phyloP scores from a whole-genome alignment of 768 basidiomycete species.

The Amanita phalloides region DNA sequence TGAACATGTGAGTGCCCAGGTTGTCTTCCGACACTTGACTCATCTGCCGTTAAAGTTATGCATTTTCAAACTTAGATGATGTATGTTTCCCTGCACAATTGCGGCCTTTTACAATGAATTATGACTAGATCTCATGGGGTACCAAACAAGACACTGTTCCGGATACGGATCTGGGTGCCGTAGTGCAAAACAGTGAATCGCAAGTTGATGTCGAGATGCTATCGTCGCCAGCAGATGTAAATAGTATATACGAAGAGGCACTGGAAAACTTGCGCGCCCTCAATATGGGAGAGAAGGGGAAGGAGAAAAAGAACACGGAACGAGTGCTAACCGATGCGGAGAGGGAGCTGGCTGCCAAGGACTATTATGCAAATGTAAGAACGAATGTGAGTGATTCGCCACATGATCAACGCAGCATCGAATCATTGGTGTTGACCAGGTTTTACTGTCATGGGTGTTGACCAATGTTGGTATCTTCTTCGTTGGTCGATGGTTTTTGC shows the following conservation, averaged over 20 bases:
- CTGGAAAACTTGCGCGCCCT: conserved; percentile 50
- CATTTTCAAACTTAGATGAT: conserved; percentile 80
- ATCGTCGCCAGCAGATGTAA: conserved; percentile 71
- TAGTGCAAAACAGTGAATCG: conserved; percentile 68
- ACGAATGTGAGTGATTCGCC: conserved; percentile 46
- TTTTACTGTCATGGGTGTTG: conserved; percentile 72
- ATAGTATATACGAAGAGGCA: conserved; percentile 78
- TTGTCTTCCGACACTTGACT: conserved; percentile 4
- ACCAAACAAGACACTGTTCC: conserved; percentile 81
- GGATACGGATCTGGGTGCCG: conserved; percentile 73
- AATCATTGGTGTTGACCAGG: conserved; percentile 19
- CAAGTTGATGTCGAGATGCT: conserved; percentile 85
- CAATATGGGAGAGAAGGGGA: conserved; percentile 18
- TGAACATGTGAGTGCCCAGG: conserved; percentile 51
- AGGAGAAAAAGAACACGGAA: conserved; percentile 17
- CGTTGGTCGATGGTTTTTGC: background rate
- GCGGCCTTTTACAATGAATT: background rate
- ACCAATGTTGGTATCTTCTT: conserved; percentile 48
- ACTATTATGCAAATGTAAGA: conserved; percentile 82
- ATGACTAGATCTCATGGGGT: conserved; percentile 75
- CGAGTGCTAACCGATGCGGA: conserved; percentile 33
- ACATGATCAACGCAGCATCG: background rate
- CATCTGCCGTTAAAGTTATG: conserved; percentile 40
- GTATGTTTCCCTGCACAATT: conserved; percentile 27
- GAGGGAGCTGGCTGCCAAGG: conserved; percentile 64